Evolutionary conservation across 139 green algal genomes (phyloP).

Genomic region (Micractinium sp.): DNA sequence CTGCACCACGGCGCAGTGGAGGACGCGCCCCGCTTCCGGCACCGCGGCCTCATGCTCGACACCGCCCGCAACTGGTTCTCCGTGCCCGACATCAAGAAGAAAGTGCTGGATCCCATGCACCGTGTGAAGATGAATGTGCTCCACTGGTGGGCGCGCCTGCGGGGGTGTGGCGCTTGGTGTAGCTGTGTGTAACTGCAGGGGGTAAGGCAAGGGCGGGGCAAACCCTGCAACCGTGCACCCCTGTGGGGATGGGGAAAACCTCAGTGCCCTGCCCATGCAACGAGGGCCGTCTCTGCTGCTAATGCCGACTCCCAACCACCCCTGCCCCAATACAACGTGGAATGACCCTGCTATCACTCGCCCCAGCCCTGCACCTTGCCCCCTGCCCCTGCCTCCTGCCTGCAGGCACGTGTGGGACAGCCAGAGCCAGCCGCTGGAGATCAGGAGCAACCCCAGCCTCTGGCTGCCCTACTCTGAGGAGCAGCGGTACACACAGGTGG

Average conservation of each 20-base stretch:
- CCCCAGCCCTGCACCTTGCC: not conserved
- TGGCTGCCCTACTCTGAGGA: slow-evolving; percentile 8
- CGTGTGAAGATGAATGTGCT: slow-evolving; percentile 4
- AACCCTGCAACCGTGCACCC: no score
- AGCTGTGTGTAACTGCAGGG: no score
- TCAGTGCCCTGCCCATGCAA: no score
- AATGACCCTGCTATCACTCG: not conserved
- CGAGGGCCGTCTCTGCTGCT: no score
- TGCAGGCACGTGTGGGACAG: slow-evolving; percentile 7
- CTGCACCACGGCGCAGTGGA: not conserved
- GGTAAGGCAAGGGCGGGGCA: no score
- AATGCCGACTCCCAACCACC: no score
- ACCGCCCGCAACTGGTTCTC: not conserved
- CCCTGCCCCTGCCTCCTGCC: not conserved
- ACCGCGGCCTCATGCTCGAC: slow-evolving; percentile 6
- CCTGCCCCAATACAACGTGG: not conserved
- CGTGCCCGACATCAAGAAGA: not conserved
- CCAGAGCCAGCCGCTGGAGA: slow-evolving; percentile 15
- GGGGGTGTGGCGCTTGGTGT: no score
- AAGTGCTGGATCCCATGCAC: not conserved
- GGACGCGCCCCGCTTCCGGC: not conserved
- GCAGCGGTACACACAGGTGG: not conserved
- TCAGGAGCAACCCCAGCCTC: not conserved
- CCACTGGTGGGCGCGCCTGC: not conserved
- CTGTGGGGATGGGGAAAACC: no score